Evolutionary conservation across 106 monocot genomes (phyloP), one percentile per base, ranked within the genome.

Genomic region (Platanthera guangdongensis): DNA sequence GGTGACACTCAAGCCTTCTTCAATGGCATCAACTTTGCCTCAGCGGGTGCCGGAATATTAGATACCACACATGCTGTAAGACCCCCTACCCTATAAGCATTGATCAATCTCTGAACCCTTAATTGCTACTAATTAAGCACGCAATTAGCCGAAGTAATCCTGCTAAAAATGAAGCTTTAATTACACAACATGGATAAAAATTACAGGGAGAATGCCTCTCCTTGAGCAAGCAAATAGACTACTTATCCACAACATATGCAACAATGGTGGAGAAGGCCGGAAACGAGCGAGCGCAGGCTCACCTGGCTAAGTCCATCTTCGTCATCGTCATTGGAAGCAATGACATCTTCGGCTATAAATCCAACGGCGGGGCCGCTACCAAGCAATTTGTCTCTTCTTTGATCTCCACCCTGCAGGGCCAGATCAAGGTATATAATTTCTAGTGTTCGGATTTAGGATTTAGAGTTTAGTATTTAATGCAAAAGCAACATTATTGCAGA

Each of bases 311-410:
- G 10, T 84, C 76, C 50, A 60, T 84, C 25, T 84, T 84, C 28
- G 28, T 48, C 0, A 51, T 84, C 4, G 48, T 80, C n/a, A 76
- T 84, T n/a, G 84, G 84, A 60, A 84, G 80, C 80, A 84, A 84
- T 49, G 80, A 84, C 71, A 64, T 79, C 49, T 47, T 84, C 8
- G 72, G 32, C 22, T 80, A 80, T 48, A 79, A 68, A 47, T 65
- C 64, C 5, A 77, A 65, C 32, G 16, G 28, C 50, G 18, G 47
- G 0, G 9, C 47, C 18, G 75, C 79, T 19, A 72, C 81, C 15
- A 82, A 86, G 50, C 75, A 82, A 49, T 78, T 82, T 71, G 80
- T 85, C 3, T 51, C 69, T 68, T 68, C 78, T 2, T 22, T 90
- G 81, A 63, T 81, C 28, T 57, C 81, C 21, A 71, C 83, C 2